A percentile compares a stretch with the other conserved stretches of the same genome.
phyloP scores from a whole-genome alignment of 371 early-diverging fungal species.

The Thermomucor indicae-seudaticae region DNA sequence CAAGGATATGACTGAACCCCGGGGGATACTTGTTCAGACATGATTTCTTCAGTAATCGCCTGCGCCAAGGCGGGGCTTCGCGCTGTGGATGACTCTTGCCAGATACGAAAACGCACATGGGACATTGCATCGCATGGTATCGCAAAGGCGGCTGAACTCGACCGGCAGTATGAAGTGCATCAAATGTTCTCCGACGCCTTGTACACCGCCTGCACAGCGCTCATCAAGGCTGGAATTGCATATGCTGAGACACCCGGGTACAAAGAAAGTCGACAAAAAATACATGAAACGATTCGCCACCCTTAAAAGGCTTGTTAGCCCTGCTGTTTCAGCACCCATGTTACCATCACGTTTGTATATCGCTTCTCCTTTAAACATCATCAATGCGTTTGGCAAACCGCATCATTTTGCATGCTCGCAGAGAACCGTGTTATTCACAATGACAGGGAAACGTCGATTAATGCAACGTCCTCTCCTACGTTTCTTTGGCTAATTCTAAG shows the following conservation, averaged over 20 bases:
- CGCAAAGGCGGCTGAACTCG: constrained; percentile 57
- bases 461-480: too few relatives aligned
- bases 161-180: constrained; percentile 58
- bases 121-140: constrained; percentile 49
- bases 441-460: too few relatives aligned
- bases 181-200: constrained; percentile 41
- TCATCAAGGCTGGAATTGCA: constrained; percentile 53
- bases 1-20: neutral
- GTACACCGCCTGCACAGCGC: constrained; percentile 28
- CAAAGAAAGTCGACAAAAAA: constrained; percentile 2
- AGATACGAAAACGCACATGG: constrained; percentile 52
- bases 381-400: too few relatives aligned
- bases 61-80: constrained; percentile 38
- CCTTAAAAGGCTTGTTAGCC: too few relatives aligned
- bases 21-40: constrained; percentile 17
- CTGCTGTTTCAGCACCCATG: too few relatives aligned
- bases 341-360: too few relatives aligned
- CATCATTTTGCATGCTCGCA: too few relatives aligned
- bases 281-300: too few relatives aligned
- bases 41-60: constrained; percentile 32
- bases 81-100: constrained; percentile 53
- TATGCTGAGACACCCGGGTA: constrained; percentile 51
- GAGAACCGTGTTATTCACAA: too few relatives aligned
- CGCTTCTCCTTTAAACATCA: too few relatives aligned
- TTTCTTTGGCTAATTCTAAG: too few relatives aligned